Conservation (phyloP, 495 filamentous ascomycete genomes). For the Massariosphaeria phaeospora region DNA sequence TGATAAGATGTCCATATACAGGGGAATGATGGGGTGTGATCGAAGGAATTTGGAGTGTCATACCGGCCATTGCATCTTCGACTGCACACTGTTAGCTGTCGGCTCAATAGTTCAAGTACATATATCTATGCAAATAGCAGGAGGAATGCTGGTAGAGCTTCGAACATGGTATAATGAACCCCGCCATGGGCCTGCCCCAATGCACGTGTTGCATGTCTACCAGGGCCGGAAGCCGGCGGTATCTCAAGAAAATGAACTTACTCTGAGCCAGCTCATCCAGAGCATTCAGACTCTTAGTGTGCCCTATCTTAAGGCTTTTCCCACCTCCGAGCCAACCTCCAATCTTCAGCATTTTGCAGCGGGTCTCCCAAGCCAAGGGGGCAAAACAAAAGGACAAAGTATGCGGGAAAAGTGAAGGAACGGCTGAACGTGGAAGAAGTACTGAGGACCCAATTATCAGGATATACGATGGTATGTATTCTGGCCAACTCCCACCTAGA, state of each 20-base stretch:
- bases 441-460: too few relatives aligned
- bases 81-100: slow-evolving; percentile 44
- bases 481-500: too few relatives aligned
- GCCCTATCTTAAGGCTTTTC: slow-evolving; percentile 45
- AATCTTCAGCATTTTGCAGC: slow-evolving; percentile 33
- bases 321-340: slow-evolving; percentile 55
- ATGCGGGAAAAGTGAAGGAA: background rate
- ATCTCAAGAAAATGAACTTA: slow-evolving; percentile 33
- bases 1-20: too few relatives aligned
- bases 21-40: background rate
- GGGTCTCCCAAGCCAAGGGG: background rate
- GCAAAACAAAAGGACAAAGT: background rate
- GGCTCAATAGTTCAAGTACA: background rate
- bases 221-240: too few relatives aligned
- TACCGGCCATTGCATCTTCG: slow-evolving; percentile 60
- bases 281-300: slow-evolving; percentile 56
- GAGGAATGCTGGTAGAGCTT: too few relatives aligned
- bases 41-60: background rate
- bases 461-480: too few relatives aligned
- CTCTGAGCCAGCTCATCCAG: slow-evolving; percentile 56
- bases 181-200: too few relatives aligned
- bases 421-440: too few relatives aligned
- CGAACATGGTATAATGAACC: too few relatives aligned
- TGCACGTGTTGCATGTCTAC: too few relatives aligned
- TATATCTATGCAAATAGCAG: too few relatives aligned